Evolutionary conservation across 495 filamentous ascomycete species (phyloP).

Genomic region (Hypomontagnella submonticulosa): DNA sequence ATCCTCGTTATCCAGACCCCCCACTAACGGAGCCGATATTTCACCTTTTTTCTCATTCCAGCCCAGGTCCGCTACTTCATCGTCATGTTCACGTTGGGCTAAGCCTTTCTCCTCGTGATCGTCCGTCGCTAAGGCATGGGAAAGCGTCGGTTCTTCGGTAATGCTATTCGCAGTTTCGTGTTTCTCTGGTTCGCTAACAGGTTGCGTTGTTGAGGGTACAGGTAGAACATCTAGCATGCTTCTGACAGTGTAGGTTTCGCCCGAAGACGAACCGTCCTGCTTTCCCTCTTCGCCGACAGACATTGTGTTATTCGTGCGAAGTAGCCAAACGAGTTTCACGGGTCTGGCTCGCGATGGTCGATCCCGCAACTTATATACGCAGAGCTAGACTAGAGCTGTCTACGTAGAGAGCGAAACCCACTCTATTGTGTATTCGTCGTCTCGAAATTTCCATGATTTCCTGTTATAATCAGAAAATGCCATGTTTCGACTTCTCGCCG

Average conservation of each 20-base stretch:
- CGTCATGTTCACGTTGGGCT: constrained; percentile 47
- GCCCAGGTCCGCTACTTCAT: constrained; percentile 71
- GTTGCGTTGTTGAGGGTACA: constrained; percentile 46
- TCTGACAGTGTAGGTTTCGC: neutral
- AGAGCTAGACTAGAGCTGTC: neutral
- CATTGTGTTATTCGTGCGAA: constrained; percentile 11
- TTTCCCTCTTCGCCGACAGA: constrained; percentile 12
- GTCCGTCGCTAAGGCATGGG: constrained; percentile 51
- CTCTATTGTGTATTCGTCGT: constrained; percentile 4
- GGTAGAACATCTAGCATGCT: constrained; percentile 51
- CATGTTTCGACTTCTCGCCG: constrained; percentile 1
- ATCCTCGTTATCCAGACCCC: constrained; percentile 82
- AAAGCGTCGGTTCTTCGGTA: constrained; percentile 49
- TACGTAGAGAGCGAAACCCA: neutral
- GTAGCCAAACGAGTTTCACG: neutral
- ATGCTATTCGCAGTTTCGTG: constrained; percentile 45
- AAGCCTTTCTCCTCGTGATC: constrained; percentile 50
- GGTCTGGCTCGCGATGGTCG: neutral
- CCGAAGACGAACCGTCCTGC: neutral
- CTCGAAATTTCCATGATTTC: constrained; percentile 29
- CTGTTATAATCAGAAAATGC: constrained; percentile 6
- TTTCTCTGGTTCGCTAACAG: constrained; percentile 40
- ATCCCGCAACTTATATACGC: constrained; percentile 9
- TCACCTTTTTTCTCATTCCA: constrained; percentile 73
- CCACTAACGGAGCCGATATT: constrained; percentile 72